phyloP scores from a whole-genome alignment of 805 yeast species.

The Metschnikowia amazonensis region DNA sequence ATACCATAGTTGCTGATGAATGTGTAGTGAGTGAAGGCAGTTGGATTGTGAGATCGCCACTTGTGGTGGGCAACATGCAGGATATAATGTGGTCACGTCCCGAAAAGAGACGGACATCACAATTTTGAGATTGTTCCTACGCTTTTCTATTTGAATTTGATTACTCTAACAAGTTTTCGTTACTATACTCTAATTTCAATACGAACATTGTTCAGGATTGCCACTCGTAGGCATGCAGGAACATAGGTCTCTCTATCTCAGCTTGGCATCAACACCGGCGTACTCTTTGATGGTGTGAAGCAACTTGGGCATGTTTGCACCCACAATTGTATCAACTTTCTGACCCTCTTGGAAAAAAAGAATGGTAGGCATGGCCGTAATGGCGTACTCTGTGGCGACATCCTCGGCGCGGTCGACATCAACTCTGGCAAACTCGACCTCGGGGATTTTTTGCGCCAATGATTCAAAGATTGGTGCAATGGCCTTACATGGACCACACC shows the following conservation, averaged over 20 bases:
- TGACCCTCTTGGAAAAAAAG: slow-evolving; percentile 59
- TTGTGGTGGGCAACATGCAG: slow-evolving; percentile 7
- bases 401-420: slow-evolving; percentile 66
- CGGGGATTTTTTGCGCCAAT: slow-evolving; percentile 40
- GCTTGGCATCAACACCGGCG: slow-evolving; percentile 25
- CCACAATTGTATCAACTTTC: slow-evolving; percentile 54
- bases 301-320: slow-evolving; percentile 52
- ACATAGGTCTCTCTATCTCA: slow-evolving; percentile 5
- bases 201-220: neutral
- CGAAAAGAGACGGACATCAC: no score
- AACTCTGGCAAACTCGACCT: slow-evolving; percentile 61
- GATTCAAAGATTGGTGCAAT: slow-evolving; percentile 53
- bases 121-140: neutral
- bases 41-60: slow-evolving; percentile 16
- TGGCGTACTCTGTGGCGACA: slow-evolving; percentile 56
- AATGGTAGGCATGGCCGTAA: slow-evolving; percentile 77
- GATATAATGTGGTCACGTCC: neutral
- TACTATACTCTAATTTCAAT: neutral
- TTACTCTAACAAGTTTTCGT: neutral
- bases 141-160: neutral
- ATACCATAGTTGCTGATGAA: slow-evolving; percentile 12
- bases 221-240: neutral
- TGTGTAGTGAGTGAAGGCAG: slow-evolving; percentile 3
- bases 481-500: slow-evolving; percentile 83
- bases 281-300: slow-evolving; percentile 27